phyloP scores from a whole-genome alignment of 2,329 filamentous ascomycete species.

The Bertia moriformis region DNA sequence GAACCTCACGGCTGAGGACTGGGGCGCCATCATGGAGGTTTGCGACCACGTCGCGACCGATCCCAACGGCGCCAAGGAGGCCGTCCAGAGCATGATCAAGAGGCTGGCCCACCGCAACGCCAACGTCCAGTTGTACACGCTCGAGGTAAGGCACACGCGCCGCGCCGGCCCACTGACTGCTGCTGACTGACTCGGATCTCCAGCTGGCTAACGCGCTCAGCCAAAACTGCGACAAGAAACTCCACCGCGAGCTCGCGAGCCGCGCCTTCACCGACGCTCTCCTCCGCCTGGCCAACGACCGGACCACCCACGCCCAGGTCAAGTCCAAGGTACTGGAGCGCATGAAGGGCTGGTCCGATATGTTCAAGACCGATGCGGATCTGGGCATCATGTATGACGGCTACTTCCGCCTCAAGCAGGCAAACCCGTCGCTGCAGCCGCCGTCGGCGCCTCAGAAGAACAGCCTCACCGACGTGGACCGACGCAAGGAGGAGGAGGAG shows the following conservation, averaged over 20 bases:
- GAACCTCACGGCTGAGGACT: conserved; percentile 76
- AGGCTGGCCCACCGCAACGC: conserved; percentile 83
- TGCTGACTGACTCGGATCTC: background rate
- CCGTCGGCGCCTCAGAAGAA: conserved; percentile 90
- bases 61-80: conserved; percentile 58
- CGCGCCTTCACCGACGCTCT: conserved; percentile 90
- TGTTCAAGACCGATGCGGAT: conserved; percentile 80
- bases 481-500: conserved; percentile 93
- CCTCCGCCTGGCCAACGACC: conserved; percentile 76
- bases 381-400: conserved; percentile 96
- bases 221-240: conserved; percentile 74
- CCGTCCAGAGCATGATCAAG: conserved; percentile 80
- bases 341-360: conserved; percentile 91
- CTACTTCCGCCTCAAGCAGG: conserved; percentile 68
- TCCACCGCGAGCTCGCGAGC: conserved; percentile 81
- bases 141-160: conserved; percentile 50
- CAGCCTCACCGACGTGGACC: conserved; percentile 74
- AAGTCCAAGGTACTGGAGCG: conserved; percentile 93
- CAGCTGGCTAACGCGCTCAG: conserved; percentile 79
- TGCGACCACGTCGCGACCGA: background rate
- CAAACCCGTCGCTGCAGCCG: conserved; percentile 76
- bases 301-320: conserved; percentile 90
- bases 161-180: background rate
- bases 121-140: conserved; percentile 88
- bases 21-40: conserved; percentile 40